Evolutionary conservation across 805 yeast genomes (phyloP), one percentile per base, ranked within the genome.

Genomic region (Ogataea allantospora): DNA sequence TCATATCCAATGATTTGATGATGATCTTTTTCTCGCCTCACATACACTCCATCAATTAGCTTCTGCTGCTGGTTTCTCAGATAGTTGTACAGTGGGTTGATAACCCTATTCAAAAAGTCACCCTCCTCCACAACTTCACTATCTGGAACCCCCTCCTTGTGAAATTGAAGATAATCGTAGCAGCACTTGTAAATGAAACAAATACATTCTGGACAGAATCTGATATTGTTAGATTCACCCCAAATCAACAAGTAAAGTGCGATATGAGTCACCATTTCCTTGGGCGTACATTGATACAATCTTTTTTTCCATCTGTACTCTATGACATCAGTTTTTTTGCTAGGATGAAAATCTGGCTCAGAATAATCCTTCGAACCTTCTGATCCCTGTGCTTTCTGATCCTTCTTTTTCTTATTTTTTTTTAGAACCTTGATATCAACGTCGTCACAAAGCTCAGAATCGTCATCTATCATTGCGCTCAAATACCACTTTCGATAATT

Each of bases 401-500:
- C 78, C 83, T 47, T 84, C 81, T 58, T 78, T 82, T 52, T 80
- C 73, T 58, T 82, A 83, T 50, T 76, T 78, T 30, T 42, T 75
- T 71, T 78, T 78, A 44, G 75, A 62, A 55, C 76, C 78, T 48
- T 77, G 76, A 47, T 75, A 32, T 80, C 83, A 33, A 80, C 66
- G 49, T 80, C 83, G 33, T 75, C 80, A 43, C 78, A 39, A 12
- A 60, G 41, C 15, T 75, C 82, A 38, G 77, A 83, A 62, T 88
- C 96, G 32, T 83, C 62, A 48, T 82, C 88, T 24, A 83, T 65
- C 60, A 81, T 87, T 7, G 95, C 87, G 30, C 95, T 87, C 62
- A 89, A 85, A 59, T 80, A 88, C 98, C 98, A 91, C 61, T 85
- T 88, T 54, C 82, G 76, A 62, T 81, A 91, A 62, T 91, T 91